phyloP scores from a whole-genome alignment of 78 protist species.

The Protostelium mycophagum region DNA sequence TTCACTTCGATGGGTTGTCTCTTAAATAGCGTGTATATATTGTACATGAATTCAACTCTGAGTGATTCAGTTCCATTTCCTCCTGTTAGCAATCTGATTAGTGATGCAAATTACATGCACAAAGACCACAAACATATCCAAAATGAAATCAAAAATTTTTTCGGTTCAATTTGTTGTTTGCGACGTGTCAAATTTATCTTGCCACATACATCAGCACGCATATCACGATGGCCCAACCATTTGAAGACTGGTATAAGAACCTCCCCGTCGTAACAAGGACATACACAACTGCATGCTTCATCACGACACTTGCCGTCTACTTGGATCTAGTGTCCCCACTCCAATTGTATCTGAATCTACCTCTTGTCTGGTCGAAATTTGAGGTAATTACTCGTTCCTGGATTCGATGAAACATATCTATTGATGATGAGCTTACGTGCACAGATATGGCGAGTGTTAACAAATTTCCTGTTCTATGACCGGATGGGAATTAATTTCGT shows the following conservation, averaged over 20 bases:
- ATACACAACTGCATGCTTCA: conserved; percentile 64
- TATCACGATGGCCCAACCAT: conserved; percentile 63
- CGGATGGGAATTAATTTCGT: conserved; percentile 34
- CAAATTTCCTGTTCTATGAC: conserved; percentile 57
- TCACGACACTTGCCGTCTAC: conserved; percentile 48
- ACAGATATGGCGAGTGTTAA: conserved; percentile 44
- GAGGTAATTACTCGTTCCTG: conserved; percentile 9
- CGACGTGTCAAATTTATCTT: no score
- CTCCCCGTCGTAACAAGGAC: conserved; percentile 49
- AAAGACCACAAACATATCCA: no score
- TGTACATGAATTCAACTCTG: no score
- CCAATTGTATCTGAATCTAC: conserved; percentile 40
- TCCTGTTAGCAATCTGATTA: no score
- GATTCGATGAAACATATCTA: neutral
- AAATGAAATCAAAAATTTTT: no score
- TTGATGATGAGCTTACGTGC: neutral
- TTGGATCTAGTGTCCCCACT: conserved; percentile 31
- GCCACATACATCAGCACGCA: no score
- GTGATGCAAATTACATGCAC: no score
- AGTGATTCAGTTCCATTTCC: no score
- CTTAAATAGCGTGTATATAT: no score
- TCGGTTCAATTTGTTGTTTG: no score
- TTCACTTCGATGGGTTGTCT: no score
- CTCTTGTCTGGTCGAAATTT: conserved; percentile 17
- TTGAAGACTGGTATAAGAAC: conserved; percentile 64